These are phyloP conservation scores for Barnettozyma salicaria DNA, from an alignment of 805 yeast genomes.

Conservation along the genomic window DNA sequence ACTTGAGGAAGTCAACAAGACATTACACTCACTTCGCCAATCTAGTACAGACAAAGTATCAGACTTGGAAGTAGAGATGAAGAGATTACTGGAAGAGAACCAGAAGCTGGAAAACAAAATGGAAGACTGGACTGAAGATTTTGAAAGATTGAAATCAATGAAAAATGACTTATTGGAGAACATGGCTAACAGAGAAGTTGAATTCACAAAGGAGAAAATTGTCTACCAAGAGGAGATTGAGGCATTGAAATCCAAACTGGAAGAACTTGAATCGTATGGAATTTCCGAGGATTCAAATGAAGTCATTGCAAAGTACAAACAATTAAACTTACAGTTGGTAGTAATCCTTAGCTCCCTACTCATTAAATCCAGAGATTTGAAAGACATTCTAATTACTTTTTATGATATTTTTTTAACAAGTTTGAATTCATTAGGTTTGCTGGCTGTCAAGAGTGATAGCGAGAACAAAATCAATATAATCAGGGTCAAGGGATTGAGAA, in stretches of 20 bases:
- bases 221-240: conserved; percentile 45
- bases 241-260: conserved; percentile 36
- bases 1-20: conserved; percentile 2
- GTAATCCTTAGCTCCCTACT: conserved; percentile 27
- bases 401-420: conserved; percentile 19
- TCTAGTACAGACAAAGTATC: background rate
- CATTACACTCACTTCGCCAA: too few species aligned
- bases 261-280: conserved; percentile 46
- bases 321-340: conserved; percentile 30
- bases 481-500: conserved; percentile 74
- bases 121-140: conserved; percentile 20
- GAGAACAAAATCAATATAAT: conserved; percentile 38
- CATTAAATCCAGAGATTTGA: conserved; percentile 37
- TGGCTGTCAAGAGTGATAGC: conserved; percentile 39
- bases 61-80: conserved; percentile 4
- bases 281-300: conserved; percentile 22
- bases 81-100: conserved; percentile 3
- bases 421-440: conserved; percentile 53
- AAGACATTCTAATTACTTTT: conserved; percentile 30
- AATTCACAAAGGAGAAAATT: conserved; percentile 48
- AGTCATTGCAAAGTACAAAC: conserved; percentile 8
- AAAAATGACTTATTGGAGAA: conserved; percentile 63
- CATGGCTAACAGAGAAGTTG: conserved; percentile 59
- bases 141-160: conserved; percentile 31
- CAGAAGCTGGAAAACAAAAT: conserved; percentile 14